phyloP scores from a whole-genome alignment of 805 yeast genomes.

The Teunomyces gatunensis region DNA sequence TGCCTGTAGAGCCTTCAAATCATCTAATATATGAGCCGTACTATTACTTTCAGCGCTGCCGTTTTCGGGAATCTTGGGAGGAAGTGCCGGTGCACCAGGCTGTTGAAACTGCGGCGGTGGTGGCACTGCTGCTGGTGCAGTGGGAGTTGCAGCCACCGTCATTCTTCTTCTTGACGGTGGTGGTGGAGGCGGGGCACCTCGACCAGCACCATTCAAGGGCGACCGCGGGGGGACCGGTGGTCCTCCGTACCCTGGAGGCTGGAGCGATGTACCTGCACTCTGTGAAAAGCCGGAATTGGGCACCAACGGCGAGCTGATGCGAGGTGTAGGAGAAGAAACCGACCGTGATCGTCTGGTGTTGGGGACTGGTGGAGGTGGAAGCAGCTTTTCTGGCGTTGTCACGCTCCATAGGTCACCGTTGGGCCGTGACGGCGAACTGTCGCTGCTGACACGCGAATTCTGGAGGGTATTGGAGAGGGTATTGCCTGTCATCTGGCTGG shows the following conservation, averaged over 20 bases:
- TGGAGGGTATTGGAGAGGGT: conserved; percentile 34
- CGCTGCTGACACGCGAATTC: conserved; percentile 24
- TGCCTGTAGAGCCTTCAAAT: conserved; percentile 62
- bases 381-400: conserved; percentile 11
- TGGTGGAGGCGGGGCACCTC: conserved; percentile 37
- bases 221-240: conserved; percentile 26
- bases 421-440: conserved; percentile 10
- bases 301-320: conserved; percentile 12
- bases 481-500: conserved; percentile 41
- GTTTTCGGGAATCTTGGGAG: conserved; percentile 2
- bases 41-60: conserved; percentile 21
- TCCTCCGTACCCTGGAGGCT: not conserved
- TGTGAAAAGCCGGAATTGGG: not conserved
- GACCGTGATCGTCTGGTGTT: conserved; percentile 36
- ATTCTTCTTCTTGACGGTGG: conserved; percentile 38
- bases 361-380: conserved; percentile 38
- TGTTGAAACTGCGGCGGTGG: conserved; percentile 26
- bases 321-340: conserved; percentile 28
- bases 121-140: conserved; percentile 12
- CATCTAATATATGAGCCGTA: conserved; percentile 57
- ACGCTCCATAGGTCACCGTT: not conserved
- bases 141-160: conserved; percentile 9
- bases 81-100: conserved; percentile 12
- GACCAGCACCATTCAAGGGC: conserved; percentile 7
- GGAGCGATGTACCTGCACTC: not conserved